A percentile compares a stretch with the other conserved stretches of the same genome.
Evolutionary conservation across 805 yeast species (phyloP).

Genomic region (Yarrowia deformans): DNA sequence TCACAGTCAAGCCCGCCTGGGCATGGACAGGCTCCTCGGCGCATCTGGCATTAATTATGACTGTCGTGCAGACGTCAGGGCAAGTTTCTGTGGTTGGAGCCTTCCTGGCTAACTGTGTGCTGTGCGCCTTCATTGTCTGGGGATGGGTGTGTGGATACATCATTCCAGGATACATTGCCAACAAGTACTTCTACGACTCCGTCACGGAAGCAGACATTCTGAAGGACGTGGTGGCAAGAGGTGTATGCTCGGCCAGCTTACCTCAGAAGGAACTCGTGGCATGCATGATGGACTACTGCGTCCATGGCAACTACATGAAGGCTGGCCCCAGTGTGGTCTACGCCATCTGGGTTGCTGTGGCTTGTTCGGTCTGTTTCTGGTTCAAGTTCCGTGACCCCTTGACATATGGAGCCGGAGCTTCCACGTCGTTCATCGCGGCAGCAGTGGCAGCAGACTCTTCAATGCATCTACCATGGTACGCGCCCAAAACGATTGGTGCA

Average conservation of each 20-base stretch:
- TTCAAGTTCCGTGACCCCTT: conserved; percentile 20
- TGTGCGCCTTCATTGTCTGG: conserved; percentile 10
- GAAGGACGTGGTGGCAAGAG: conserved; percentile 4
- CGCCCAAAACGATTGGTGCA: conserved; percentile 8
- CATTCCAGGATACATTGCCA: conserved; percentile 26
- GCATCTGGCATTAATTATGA: conserved; percentile 13
- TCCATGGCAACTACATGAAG: conserved; percentile 21
- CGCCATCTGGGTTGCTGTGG: conserved; percentile 23
- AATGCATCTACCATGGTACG: conserved; percentile 14
- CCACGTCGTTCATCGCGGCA: conserved; percentile 2
- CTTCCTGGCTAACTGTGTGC: not conserved
- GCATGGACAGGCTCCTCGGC: conserved; percentile 28
- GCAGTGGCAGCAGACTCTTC: conserved; percentile 1
- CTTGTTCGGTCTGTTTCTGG: conserved; percentile 18
- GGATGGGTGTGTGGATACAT: conserved; percentile 31
- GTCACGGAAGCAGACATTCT: conserved; percentile 12
- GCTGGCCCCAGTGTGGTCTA: conserved; percentile 11
- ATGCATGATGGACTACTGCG: conserved; percentile 9
- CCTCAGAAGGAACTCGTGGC: not conserved
- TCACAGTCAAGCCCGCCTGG: conserved; percentile 3
- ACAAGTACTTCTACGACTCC: conserved; percentile 31
- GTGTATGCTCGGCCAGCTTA: conserved; percentile 6
- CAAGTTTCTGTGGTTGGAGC: conserved; percentile 6
- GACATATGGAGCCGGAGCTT: conserved; percentile 6
- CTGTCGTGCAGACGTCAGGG: conserved; percentile 11